These are phyloP conservation scores for Thielaviopsis euricoi DNA, from an alignment of 2,329 filamentous ascomycete genomes.

Conservation along the genomic window DNA sequence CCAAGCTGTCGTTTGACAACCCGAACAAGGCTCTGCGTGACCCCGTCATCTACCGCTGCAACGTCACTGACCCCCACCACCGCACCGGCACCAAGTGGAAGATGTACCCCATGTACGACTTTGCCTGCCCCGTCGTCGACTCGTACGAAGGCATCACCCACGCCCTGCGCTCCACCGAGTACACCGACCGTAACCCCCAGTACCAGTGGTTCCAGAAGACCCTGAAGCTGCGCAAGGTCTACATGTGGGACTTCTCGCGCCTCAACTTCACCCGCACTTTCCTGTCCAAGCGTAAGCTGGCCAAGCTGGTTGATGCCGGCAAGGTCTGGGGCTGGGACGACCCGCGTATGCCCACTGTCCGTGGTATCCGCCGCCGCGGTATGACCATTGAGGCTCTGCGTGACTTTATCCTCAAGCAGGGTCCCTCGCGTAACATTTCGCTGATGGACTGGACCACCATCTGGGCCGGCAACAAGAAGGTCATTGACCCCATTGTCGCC, in stretches of 20 bases:
- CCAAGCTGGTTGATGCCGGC: constrained; percentile 62
- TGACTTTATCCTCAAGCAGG: constrained; percentile 74
- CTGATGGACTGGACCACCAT: constrained; percentile 69
- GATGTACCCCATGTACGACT: constrained; percentile 77
- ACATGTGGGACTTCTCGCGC: constrained; percentile 74
- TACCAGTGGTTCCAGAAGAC: constrained; percentile 75
- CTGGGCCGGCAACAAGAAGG: constrained; percentile 64
- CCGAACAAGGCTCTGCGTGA: constrained; percentile 93
- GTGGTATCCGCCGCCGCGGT: constrained; percentile 61
- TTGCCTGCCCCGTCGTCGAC: constrained; percentile 70
- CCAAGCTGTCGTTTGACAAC: constrained; percentile 82
- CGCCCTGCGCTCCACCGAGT: constrained; percentile 70
- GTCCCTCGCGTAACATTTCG: constrained; percentile 68
- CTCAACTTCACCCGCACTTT: constrained; percentile 75
- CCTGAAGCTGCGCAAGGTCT: constrained; percentile 55
- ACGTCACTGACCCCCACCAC: constrained; percentile 50
- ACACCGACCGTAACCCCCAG: constrained; percentile 72
- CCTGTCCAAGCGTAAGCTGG: constrained; percentile 73
- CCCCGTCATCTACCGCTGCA: constrained; percentile 95
- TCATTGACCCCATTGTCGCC: constrained; percentile 61
- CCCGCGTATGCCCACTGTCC: constrained; percentile 70
- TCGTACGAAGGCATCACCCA: constrained; percentile 69
- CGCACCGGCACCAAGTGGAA: constrained; percentile 68
- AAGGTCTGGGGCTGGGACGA: constrained; percentile 76
- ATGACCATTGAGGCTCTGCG: constrained; percentile 65